Evolutionary conservation across 345 rosid species (phyloP), one percentile per base, ranked within the genome.

Genomic region (Salix koriyanagi): DNA sequence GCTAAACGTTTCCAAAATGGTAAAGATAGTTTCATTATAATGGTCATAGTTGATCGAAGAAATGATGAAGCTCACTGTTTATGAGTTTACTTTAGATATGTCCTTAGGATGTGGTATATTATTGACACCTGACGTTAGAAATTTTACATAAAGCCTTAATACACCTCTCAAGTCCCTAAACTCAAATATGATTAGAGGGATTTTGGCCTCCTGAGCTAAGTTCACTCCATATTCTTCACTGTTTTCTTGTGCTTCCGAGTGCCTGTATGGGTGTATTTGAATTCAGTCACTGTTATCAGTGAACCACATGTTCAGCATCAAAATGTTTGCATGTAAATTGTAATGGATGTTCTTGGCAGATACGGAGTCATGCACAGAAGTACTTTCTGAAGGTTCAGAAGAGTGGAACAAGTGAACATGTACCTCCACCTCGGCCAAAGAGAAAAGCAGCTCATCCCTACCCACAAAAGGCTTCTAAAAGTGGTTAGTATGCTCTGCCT

Each of bases 351-450:
- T 79, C 46, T 80, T 81, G 71, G 83, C 88, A 95, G 99, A 95
- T 95, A 83, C 88, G 97, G 7, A 95, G 99, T 78, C 99, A 95
- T 82, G 97, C 99, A 1, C 99, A 95, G 83, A 95, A 95, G 74
- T 95, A 95, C 76, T 95, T 93, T 76, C 81, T 90, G 44, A 93
- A 93, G 82, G 99, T 90, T 80, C 97, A 95, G 86, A 95, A 95
- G 88, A 91, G 82, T 75, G 97, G 97, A 72, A 81, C 92, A 75
- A 88, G 84, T 21, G 97, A 93, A 80, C 97, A 89, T 70, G 91
- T 95, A 26, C 99, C 97, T 76, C 99, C 99, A 32, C 99, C 99
- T 66, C 88, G 99, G 9, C 99, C 97, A 26, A 95, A 93, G 86
- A 88, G 97, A 86, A 95, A 95, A 86, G 98, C 98, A 21, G 75